Percentiles rank a stretch among this genome's conserved stretches.
phyloP scores from a whole-genome alignment of 306 rosid genomes.

The Sophora flavescens region DNA sequence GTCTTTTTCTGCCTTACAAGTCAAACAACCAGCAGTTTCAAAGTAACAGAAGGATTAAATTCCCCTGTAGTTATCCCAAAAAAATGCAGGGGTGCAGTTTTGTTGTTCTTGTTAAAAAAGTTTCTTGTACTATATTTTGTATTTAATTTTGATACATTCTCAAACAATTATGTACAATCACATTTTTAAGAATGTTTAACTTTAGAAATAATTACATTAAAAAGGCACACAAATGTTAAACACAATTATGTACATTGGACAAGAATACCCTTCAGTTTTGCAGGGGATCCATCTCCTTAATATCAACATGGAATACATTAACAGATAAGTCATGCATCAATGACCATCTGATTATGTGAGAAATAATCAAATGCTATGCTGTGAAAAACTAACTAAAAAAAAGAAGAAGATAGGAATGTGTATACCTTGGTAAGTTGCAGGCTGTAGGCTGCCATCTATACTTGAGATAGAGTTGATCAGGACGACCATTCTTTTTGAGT shows the following conservation, averaged over 20 bases:
- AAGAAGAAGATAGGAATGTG: background rate
- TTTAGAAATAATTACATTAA: no score
- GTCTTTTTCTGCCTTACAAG: background rate
- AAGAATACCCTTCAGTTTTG: no score
- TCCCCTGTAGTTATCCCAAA: no score
- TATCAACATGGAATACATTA: background rate
- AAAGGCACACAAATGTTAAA: no score
- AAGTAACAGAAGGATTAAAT: background rate
- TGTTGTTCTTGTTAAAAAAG: no score
- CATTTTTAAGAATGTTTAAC: no score
- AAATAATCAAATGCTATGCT: background rate
- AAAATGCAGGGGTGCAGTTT: no score
- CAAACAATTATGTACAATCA: no score
- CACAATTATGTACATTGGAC: no score
- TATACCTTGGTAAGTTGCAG: constrained; percentile 78
- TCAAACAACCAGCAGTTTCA: background rate
- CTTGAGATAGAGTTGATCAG: constrained; percentile 63
- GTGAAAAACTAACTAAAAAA: background rate
- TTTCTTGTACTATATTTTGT: no score
- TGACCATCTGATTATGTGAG: background rate
- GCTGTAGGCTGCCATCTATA: constrained; percentile 75
- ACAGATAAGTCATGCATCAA: background rate
- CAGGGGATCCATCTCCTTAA: no score
- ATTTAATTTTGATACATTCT: no score
- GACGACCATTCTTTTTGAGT: constrained; percentile 68